phyloP scores from a whole-genome alignment of 1,284 basidiomycete genomes.

The Cryptococcus depauperatus region DNA sequence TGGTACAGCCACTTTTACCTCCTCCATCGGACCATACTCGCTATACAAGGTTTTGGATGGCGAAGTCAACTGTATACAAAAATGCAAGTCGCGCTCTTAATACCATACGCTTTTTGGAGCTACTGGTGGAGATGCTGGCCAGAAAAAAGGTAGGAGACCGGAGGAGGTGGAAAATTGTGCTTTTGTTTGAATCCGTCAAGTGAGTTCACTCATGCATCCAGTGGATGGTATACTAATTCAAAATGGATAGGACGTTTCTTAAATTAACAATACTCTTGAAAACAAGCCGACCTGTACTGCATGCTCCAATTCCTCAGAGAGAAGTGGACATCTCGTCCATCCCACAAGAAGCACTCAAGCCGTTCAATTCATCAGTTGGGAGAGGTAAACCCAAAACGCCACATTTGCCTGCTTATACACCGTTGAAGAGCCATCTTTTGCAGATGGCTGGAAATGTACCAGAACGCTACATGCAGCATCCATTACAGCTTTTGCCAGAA shows the following conservation, averaged over 20 bases:
- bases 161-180: slow-evolving; percentile 61
- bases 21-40: slow-evolving; percentile 39
- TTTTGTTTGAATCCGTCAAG: slow-evolving; percentile 72
- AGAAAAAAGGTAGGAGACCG: slow-evolving; percentile 52
- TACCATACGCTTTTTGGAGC: slow-evolving; percentile 65
- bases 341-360: slow-evolving; percentile 37
- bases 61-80: slow-evolving; percentile 59
- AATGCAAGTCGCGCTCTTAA: slow-evolving; percentile 66
- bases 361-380: neutral
- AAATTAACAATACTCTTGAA: slow-evolving; percentile 61
- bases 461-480: slow-evolving; percentile 28
- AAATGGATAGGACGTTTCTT: slow-evolving; percentile 55
- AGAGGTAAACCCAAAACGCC: slow-evolving; percentile 45
- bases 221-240: neutral
- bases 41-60: slow-evolving; percentile 75
- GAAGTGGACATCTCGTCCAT: slow-evolving; percentile 69
- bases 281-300: slow-evolving; percentile 64
- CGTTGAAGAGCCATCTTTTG: slow-evolving; percentile 48
- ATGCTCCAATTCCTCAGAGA: slow-evolving; percentile 70
- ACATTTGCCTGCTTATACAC: slow-evolving; percentile 49
- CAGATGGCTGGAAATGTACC: slow-evolving; percentile 33
- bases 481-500: slow-evolving; percentile 31
- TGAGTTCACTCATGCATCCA: slow-evolving; percentile 43
- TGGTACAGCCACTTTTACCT: slow-evolving; percentile 28
- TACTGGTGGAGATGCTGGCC: slow-evolving; percentile 79